Evolutionary conservation across 345 rosid species (phyloP), one percentile per base, ranked within the genome.

Genomic region (Cardiospermum halicacabum): DNA sequence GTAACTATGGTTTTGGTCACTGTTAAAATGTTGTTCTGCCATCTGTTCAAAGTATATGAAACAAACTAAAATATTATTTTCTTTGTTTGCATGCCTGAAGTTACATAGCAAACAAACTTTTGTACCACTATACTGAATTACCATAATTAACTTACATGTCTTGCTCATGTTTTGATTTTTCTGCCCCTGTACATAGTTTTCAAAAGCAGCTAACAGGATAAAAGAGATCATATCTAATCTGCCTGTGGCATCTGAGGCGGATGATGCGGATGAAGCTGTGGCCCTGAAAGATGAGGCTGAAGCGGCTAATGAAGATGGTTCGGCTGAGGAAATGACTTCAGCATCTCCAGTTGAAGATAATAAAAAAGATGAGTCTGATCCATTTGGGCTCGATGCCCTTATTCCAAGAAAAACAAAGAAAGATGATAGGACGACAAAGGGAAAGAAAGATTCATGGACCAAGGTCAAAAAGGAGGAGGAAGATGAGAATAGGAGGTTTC

Each of bases 311-410:
- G 77, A 68, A 60, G 86, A 68, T 22, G 64, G 62, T 31, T 37
- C 54, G 45, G 72, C 64, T 19, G 63, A 77, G 58, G 80, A 67
- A 4, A 7, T 62, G 67, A 66, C 69, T 69, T 56, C 68, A 32
- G 78, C 34, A 70, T 69, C 32, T 62, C 60, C 56, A 31, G 73
- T 54, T 15, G 86, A 75, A 71, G 89, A 53, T 34, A 68, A 66
- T 36, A 73, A 73, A n/a, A 42, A 77, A 69, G 79, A 53, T 3
- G 92, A 83, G 74, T 81, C 87, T 5, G 99, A 94, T 81, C 97
- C 97, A 18, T 91, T 94, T 75, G 97, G 99, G 37, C 99, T 94
- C 0, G 89, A 94, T 65, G 85, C 91, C 43, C 78, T 79, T 45
- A 85, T 94, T 61, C 79, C 89, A 5, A 74, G 75, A 63, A 56